phyloP scores from a whole-genome alignment of 2,329 filamentous ascomycete species.

The Trichoderma oligosporum region DNA sequence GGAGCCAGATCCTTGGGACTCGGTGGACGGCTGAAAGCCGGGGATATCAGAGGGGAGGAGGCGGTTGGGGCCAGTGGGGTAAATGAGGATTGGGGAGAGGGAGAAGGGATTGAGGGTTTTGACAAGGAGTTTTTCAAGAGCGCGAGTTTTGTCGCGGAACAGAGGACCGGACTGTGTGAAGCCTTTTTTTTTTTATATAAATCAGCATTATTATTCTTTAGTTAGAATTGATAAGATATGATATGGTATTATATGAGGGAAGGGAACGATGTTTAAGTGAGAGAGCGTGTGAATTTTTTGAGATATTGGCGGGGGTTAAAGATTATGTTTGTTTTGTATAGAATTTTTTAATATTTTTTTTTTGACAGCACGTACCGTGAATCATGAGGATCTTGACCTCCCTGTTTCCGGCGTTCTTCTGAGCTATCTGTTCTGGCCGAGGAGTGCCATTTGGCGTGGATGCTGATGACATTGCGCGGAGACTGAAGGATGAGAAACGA shows the following conservation, averaged over 20 bases:
- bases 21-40: conserved; percentile 51
- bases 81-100: conserved; percentile 55
- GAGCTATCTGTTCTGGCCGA: conserved; percentile 28
- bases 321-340: no score
- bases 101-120: conserved; percentile 65
- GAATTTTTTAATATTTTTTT: background rate
- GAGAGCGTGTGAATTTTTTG: background rate
- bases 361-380: conserved; percentile 53
- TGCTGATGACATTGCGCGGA: conserved; percentile 29
- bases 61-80: conserved; percentile 64
- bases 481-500: conserved; percentile 1
- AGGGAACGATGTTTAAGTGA: background rate
- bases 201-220: background rate
- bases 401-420: conserved; percentile 40
- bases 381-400: conserved; percentile 71
- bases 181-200: conserved; percentile 46
- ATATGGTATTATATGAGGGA: background rate
- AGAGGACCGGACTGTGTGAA: conserved; percentile 85
- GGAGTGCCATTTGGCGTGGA: conserved; percentile 22
- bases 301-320: no score
- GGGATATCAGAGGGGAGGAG: conserved; percentile 65
- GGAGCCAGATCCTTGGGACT: conserved; percentile 26
- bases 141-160: conserved; percentile 85
- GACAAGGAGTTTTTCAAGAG: conserved; percentile 72
- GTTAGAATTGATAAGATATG: background rate